phyloP scores from a whole-genome alignment of 2,329 filamentous ascomycete genomes.

The Cladosporium sp. region DNA sequence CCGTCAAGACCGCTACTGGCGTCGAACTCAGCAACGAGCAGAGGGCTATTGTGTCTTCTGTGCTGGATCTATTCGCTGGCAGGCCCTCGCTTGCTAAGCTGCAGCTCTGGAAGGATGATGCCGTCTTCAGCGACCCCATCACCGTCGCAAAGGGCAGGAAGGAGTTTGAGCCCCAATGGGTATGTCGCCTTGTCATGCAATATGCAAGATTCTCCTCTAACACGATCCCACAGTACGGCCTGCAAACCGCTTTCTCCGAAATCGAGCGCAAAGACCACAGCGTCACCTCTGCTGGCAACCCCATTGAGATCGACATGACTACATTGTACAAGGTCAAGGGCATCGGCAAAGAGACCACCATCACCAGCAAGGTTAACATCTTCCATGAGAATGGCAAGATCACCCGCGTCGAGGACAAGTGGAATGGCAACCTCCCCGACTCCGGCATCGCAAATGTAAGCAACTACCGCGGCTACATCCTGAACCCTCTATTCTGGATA shows the following conservation, averaged over 20 bases:
- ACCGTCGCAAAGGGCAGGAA: conserved; percentile 58
- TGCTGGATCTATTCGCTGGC: conserved; percentile 64
- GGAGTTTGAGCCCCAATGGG: conserved; percentile 54
- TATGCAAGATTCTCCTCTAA: neutral
- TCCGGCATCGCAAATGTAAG: conserved; percentile 53
- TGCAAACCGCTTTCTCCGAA: conserved; percentile 58
- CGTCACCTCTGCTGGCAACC: conserved; percentile 58
- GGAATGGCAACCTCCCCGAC: conserved; percentile 56
- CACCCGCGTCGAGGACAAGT: conserved; percentile 55
- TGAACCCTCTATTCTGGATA: conserved; percentile 40
- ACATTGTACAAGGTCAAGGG: conserved; percentile 57
- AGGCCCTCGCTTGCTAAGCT: conserved; percentile 60
- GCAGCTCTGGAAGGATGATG: conserved; percentile 59
- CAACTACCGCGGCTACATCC: conserved; percentile 28
- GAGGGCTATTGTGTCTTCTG: conserved; percentile 56
- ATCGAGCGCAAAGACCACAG: conserved; percentile 57
- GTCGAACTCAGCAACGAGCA: conserved; percentile 53
- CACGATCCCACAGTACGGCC: conserved; percentile 51
- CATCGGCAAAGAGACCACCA: conserved; percentile 52
- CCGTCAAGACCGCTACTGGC: conserved; percentile 54
- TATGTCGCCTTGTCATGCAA: conserved; percentile 15
- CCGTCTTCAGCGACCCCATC: conserved; percentile 59
- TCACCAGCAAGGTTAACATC: conserved; percentile 52
- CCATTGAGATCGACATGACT: conserved; percentile 58
- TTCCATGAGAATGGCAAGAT: conserved; percentile 50